Conservation (phyloP, 2,329 filamentous ascomycete species). For the Aspergillus ruber region DNA sequence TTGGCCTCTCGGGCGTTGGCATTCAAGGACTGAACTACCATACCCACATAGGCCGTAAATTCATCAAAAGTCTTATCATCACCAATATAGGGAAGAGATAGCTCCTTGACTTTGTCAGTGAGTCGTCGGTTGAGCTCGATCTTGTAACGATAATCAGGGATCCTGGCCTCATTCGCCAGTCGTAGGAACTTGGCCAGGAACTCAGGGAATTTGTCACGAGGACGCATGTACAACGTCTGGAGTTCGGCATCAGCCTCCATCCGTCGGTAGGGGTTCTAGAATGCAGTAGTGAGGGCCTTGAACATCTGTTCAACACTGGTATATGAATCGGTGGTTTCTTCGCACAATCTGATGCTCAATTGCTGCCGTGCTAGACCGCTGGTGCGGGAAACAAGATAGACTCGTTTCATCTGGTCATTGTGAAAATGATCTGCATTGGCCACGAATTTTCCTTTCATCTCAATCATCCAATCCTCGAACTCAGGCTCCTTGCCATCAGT, state of each 20-base stretch:
- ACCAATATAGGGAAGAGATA: background rate
- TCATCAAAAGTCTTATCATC: background rate
- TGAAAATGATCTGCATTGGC: conserved; percentile 7
- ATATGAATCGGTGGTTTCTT: background rate
- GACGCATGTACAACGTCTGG: background rate
- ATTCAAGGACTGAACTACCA: background rate
- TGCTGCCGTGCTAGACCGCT: background rate
- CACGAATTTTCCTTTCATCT: conserved; percentile 4
- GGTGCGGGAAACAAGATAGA: background rate
- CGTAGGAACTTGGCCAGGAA: background rate
- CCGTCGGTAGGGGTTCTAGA: background rate
- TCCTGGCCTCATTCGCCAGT: background rate
- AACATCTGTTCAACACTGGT: background rate
- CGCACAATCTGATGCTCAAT: background rate
- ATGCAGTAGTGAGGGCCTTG: background rate
- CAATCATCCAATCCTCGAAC: conserved; percentile 7
- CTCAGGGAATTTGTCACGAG: background rate
- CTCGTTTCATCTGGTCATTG: background rate
- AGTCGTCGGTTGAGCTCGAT: background rate
- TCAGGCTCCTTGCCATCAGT: conserved; percentile 7
- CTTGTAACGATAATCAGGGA: background rate
- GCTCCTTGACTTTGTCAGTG: background rate
- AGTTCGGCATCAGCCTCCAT: background rate
- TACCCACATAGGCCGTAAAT: background rate
- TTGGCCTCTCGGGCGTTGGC: background rate